Percentiles rank a stretch among this genome's conserved stretches.
phyloP scores from a whole-genome alignment of 257 asterid genomes.

The Osmanthus fragrans region DNA sequence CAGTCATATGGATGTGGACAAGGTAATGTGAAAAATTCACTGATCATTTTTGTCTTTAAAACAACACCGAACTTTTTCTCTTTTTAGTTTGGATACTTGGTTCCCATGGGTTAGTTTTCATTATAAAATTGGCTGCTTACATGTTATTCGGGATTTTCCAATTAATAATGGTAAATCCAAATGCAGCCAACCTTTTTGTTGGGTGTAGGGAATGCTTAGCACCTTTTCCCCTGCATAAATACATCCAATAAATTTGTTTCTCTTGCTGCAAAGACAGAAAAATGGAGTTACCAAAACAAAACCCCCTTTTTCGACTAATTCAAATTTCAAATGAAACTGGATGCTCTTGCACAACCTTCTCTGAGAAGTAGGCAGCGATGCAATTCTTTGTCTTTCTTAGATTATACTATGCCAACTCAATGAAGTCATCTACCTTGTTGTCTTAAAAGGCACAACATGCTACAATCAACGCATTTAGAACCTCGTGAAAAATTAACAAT shows the following conservation, averaged over 20 bases:
- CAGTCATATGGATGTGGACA: slow-evolving; percentile 97
- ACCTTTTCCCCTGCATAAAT: neutral
- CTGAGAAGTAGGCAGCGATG: neutral
- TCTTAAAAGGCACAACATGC: neutral
- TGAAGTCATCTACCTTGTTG: neutral
- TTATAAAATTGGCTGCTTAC: neutral
- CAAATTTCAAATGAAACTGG: neutral
- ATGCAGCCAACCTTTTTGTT: too few species aligned
- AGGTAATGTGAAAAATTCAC: slow-evolving; percentile 44
- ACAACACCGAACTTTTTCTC: neutral
- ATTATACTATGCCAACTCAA: neutral
- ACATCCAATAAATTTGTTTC: too few species aligned
- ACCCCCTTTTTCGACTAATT: too few species aligned
- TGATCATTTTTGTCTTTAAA: neutral
- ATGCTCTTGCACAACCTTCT: neutral
- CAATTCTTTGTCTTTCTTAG: neutral
- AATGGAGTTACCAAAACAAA: neutral
- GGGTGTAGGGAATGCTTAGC: neutral
- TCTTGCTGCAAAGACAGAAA: neutral
- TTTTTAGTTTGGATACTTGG: neutral
- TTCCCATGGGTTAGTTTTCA: neutral
- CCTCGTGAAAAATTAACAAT: neutral
- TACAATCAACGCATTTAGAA: neutral
- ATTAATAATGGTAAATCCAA: neutral
- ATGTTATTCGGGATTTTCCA: neutral